Base-by-base conservation (phyloP, 1,139 yeast genomes). In the Hansenula sp. region DNA sequence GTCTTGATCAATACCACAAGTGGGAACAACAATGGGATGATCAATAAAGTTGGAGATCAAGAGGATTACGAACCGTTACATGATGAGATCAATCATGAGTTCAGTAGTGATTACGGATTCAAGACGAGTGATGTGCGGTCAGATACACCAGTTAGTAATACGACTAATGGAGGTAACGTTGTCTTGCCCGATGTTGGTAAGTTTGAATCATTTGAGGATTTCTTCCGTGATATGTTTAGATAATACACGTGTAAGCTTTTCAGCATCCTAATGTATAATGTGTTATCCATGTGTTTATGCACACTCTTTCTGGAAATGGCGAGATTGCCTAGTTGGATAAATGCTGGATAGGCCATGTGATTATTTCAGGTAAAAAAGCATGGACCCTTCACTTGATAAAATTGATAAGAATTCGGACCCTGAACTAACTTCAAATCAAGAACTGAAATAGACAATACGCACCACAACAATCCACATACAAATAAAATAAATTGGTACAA, bases 161-260 rank as follows among this genome's bases (percentile, higher is more conserved):
- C 16, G 34, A 41, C 25, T 12, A 31, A 25, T 33, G 44, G 29
- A 38, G 33, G 43, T 18, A 45, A 46, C 12, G 10, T 13, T 15
- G 43, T 25, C 17, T 24, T 72, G 18, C 76, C 75, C 0, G 72
- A 71, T 51, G 68, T 68, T 5, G 67, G 72, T 2, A 68, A 67
- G 41, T 74, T 72, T 52, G 70, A 65, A 43, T 70, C 71, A 5
- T 74, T 74, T 51, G 78, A 73, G 44, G 78, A 74, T 40, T 74
- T 74, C 54, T 74, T 73, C 57, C 71, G 68, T 40, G 77, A 70
- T 16, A 63, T 69, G 44, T 66, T 67, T 21, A 39, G 25, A 15
- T 38, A 11, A 16, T 11, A 15, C 19, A 9, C 31, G 36, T 24
- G 16, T 15, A 8, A 15, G 4, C 10, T 8, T 5, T 3, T 9